These are phyloP conservation scores for Dorcoceras hygrometricum DNA, from an alignment of 257 asterid genomes.

Conservation along the genomic window DNA sequence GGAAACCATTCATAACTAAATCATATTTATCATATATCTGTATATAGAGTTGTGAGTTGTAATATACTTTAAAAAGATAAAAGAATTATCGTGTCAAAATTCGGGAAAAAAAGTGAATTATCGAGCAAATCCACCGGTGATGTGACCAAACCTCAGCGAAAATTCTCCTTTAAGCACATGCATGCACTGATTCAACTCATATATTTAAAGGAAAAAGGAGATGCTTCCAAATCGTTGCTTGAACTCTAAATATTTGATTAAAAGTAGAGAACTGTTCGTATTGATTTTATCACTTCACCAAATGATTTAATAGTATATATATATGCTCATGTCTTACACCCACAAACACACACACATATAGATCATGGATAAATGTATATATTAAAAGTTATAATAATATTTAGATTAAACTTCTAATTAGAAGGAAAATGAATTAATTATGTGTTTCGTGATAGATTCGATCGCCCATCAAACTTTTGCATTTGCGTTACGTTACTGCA, in stretches of 20 bases:
- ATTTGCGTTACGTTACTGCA: slow-evolving; percentile 18
- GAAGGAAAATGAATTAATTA: too few species aligned
- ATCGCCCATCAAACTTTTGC: not conserved
- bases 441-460: not conserved
- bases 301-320: not conserved
- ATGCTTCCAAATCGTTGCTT: not conserved
- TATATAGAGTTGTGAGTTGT: not conserved
- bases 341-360: too few species aligned
- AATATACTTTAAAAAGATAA: too few species aligned
- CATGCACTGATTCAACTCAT: slow-evolving; percentile 19
- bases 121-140: slow-evolving; percentile 21
- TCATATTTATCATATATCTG: too few species aligned
- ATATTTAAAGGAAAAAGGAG: not conserved
- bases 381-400: too few species aligned
- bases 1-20: not conserved
- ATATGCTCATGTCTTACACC: too few species aligned
- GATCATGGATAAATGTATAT: too few species aligned
- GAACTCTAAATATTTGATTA: not conserved
- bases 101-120: slow-evolving; percentile 13
- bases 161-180: slow-evolving; percentile 38
- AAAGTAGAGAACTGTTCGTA: slow-evolving; percentile 20
- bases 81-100: slow-evolving; percentile 3
- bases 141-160: slow-evolving; percentile 22
- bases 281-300: slow-evolving; percentile 28
- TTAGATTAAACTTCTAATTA: too few species aligned